phyloP scores from a whole-genome alignment of 169 alveolate genomes.

The Cryptosporidium viatorum region DNA sequence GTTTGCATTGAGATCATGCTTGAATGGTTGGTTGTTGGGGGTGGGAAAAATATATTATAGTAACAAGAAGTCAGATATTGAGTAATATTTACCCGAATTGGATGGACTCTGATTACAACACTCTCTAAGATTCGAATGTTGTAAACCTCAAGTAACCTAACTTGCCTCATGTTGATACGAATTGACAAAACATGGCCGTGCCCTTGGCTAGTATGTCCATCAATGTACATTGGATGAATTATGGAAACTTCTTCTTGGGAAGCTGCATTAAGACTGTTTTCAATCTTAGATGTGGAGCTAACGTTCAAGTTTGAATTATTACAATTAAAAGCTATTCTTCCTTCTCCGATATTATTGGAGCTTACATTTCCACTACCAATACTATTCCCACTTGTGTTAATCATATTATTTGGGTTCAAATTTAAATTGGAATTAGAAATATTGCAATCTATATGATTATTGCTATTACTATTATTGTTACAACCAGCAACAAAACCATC shows the following conservation, averaged over 20 bases:
- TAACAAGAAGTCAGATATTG: constrained; percentile 42
- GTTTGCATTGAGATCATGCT: not conserved
- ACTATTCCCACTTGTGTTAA: no score
- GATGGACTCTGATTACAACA: constrained; percentile 54
- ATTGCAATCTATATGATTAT: not conserved
- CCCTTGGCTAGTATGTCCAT: constrained; percentile 59
- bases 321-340: not conserved
- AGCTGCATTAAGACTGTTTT: not conserved
- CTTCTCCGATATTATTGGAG: not conserved
- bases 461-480: not conserved
- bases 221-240: constrained; percentile 53
- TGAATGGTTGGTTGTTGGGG: not conserved
- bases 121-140: constrained; percentile 53
- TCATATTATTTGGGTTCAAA: not conserved
- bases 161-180: constrained; percentile 43
- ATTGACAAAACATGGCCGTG: constrained; percentile 67
- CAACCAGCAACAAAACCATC: not conserved
- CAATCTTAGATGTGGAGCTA: not conserved
- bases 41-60: constrained; percentile 40
- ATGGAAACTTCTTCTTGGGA: constrained; percentile 36
- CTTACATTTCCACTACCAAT: not conserved
- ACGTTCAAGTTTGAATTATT: not conserved
- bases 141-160: constrained; percentile 6
- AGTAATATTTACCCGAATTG: constrained; percentile 64
- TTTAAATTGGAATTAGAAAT: not conserved